These are phyloP conservation scores for Ophioceras dolichostomum DNA, from an alignment of 2,329 filamentous ascomycete genomes.

Conservation along the genomic window DNA sequence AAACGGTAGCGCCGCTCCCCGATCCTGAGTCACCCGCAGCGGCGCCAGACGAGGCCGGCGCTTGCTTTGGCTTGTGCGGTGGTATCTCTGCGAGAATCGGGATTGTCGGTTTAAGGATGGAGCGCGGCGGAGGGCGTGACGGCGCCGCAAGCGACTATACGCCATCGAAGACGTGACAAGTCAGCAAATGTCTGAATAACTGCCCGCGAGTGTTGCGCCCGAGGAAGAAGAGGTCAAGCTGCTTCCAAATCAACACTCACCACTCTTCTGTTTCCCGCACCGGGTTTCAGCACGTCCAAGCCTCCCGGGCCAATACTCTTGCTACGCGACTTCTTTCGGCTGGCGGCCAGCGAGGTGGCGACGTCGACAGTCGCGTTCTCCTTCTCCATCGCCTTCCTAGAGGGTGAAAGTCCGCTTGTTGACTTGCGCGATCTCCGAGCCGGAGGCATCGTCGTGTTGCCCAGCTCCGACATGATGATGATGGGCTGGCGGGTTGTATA, in stretches of 20 bases:
- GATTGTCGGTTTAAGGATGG: slow-evolving; percentile 73
- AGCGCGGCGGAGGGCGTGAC: slow-evolving; percentile 40
- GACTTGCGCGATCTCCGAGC: slow-evolving; percentile 56
- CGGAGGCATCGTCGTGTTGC: slow-evolving; percentile 42
- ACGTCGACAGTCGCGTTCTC: slow-evolving; percentile 67
- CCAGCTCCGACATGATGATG: too few relatives aligned
- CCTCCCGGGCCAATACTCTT: slow-evolving; percentile 94
- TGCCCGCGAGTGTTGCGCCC: too few relatives aligned
- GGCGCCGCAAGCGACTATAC: slow-evolving; percentile 43
- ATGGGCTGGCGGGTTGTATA: too few relatives aligned
- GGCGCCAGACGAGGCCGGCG: background rate
- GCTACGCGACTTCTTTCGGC: slow-evolving; percentile 65
- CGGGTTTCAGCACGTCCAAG: slow-evolving; percentile 66
- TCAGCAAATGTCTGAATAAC: too few relatives aligned
- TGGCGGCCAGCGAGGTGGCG: slow-evolving; percentile 36
- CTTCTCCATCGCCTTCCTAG: slow-evolving; percentile 47
- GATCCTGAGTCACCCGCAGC: background rate
- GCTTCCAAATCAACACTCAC: slow-evolving; percentile 48
- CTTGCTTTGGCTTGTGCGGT: slow-evolving; percentile 48
- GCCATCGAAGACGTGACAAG: too few relatives aligned
- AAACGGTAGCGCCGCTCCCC: slow-evolving; percentile 23
- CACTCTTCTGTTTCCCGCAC: slow-evolving; percentile 66
- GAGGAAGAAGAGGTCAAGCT: slow-evolving; percentile 16
- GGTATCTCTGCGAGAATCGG: slow-evolving; percentile 55
- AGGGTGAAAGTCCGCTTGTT: slow-evolving; percentile 45